Conservation (phyloP, 2,329 filamentous ascomycete genomes). For the Ambrosiella beaveri region DNA sequence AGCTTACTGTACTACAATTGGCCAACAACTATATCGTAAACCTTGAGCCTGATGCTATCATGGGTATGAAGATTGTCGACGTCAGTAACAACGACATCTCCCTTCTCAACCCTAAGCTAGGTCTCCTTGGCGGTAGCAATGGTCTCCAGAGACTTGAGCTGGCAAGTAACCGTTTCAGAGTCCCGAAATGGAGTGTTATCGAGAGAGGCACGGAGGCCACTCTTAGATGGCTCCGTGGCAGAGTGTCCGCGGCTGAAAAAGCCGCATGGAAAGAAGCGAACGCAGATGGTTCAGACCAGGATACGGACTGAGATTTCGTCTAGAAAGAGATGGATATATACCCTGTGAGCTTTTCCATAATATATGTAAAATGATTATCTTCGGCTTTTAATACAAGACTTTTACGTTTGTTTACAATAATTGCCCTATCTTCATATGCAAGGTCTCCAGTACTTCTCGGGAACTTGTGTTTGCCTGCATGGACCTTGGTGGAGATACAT, state of each 20-base stretch:
- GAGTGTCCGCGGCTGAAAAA: conserved; percentile 48
- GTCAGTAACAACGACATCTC: conserved; percentile 73
- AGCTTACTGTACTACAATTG: conserved; percentile 51
- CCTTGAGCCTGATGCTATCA: conserved; percentile 54
- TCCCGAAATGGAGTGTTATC: conserved; percentile 68
- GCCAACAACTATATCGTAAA: conserved; percentile 65
- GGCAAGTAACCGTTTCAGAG: conserved; percentile 70
- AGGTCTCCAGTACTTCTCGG: no score
- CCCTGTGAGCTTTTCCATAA: no score
- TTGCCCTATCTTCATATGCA: no score
- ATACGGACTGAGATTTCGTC: background rate
- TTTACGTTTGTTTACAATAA: no score
- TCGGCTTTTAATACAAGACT: no score
- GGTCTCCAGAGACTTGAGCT: conserved; percentile 55
- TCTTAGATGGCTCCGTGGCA: conserved; percentile 61
- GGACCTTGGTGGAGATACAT: no score
- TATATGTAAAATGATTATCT: no score
- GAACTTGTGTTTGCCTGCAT: no score
- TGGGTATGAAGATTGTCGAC: conserved; percentile 59
- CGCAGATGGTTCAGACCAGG: conserved; percentile 18
- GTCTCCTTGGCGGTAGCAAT: conserved; percentile 49
- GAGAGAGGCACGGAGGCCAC: conserved; percentile 78
- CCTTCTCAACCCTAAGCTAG: conserved; percentile 64
- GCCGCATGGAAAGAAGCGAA: conserved; percentile 34
- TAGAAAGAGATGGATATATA: no score